Base-by-base conservation (phyloP, 2,329 filamentous ascomycete genomes). In the Cladophialophora psammophila region DNA sequence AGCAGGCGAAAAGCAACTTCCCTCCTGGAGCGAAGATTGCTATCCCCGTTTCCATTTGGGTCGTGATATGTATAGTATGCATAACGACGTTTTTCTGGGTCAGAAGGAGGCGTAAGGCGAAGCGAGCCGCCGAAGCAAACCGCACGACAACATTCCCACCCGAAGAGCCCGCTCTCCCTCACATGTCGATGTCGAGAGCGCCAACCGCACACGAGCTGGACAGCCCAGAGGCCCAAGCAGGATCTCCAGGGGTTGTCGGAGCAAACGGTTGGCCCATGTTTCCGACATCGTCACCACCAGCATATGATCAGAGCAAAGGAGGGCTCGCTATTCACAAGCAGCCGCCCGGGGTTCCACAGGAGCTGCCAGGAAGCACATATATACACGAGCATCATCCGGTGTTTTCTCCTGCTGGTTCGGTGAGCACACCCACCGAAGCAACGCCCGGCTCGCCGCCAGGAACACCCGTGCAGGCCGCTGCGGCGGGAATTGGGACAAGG, bases 381-480 rank as follows among this genome's bases (percentile, higher is more conserved):
- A 73, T 74, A 7, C 66, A 73, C 58, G 70, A 74, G 56, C 72
- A 73, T 61, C 73, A 74, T 57, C 73, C 73, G 12, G 72, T 68
- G 38, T 73, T 65, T 55, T 56, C 65, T 26, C 26, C 55, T 9
- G 31, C 42, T n/a, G 61, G 35, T 48, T 18, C 35, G 32, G 56
- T 34, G 18, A 54, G 60, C 34, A 59, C 63, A n/a, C 54, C 65
- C 50, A 64, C 63, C 15, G 71, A 71, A 34, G 13, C 36, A 69
- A 73, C 20, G 67, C 70, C 57, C 67, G 71, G 7, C 70, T 78
- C 63, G 69, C 70, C n/a, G 64, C 73, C n/a, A 70, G 77, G 15
- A 73, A 80, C 18, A 76, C 71, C 69, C 9, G 20, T 55, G 53
- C 53, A 18, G 7, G 12, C 18, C 45, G 1, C 60, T 63, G 36